A percentile compares a stretch with the other conserved stretches of the same genome.
These are phyloP conservation scores for Saturnispora zaruensis DNA, from an alignment of 805 yeast species.

Conservation along the genomic window DNA sequence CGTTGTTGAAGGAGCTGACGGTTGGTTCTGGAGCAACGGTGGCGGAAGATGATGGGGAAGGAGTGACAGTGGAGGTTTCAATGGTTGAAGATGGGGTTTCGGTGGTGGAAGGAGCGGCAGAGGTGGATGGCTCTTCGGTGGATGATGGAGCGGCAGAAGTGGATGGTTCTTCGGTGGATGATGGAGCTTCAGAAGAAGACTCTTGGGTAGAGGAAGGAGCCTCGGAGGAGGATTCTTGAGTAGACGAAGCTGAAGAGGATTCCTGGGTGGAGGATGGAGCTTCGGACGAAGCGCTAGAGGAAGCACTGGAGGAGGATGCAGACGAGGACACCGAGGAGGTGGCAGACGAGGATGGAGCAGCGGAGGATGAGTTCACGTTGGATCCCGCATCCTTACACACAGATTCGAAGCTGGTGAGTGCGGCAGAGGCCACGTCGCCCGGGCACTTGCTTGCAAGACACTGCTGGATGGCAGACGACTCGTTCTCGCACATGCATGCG, in stretches of 20 bases:
- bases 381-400: constrained; percentile 41
- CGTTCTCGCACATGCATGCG: constrained; percentile 57
- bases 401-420: constrained; percentile 47
- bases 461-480: constrained; percentile 41
- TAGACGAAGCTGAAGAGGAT: constrained; percentile 20
- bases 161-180: constrained; percentile 25
- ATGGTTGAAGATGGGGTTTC: background rate
- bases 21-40: constrained; percentile 19
- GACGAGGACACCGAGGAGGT: constrained; percentile 28
- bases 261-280: constrained; percentile 19
- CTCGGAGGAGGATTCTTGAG: constrained; percentile 21
- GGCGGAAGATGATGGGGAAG: constrained; percentile 16
- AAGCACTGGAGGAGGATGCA: constrained; percentile 25
- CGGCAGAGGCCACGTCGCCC: constrained; percentile 46
- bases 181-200: constrained; percentile 11
- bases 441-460: constrained; percentile 72
- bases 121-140: background rate
- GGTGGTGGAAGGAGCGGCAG: background rate
- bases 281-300: constrained; percentile 21
- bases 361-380: constrained; percentile 18
- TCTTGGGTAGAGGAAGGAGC: constrained; percentile 19
- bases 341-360: constrained; percentile 17
- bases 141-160: constrained; percentile 22
- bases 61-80: constrained; percentile 11
- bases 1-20: constrained; percentile 11